Percentiles rank a stretch among this genome's conserved stretches.
These are phyloP conservation scores for Phaeosphaeriaceae sp. DNA, from an alignment of 2,329 filamentous ascomycete genomes.

Conservation along the genomic window DNA sequence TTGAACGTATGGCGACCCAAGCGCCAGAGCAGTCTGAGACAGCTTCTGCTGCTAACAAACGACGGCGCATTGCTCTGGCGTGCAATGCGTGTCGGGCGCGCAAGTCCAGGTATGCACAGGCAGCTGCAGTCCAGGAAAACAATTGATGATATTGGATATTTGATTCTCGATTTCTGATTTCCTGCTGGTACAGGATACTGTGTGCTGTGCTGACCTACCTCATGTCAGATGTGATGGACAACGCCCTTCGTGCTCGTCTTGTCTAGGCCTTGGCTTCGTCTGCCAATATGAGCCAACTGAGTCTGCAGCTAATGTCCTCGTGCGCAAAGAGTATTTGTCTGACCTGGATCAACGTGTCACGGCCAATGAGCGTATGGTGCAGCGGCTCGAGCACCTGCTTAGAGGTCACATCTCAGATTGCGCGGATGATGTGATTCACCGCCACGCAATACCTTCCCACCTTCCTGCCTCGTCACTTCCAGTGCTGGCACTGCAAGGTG, in stretches of 20 bases:
- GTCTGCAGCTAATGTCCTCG: background rate
- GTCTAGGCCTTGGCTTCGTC: background rate
- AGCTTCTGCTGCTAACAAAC: conserved; percentile 1
- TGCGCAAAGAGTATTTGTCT: conserved; percentile 5
- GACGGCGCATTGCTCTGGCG: conserved; percentile 3
- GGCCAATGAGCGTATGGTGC: conserved; percentile 1
- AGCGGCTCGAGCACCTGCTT: conserved; percentile 2
- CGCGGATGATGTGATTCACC: background rate
- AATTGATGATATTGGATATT: too few species aligned
- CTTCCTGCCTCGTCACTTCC: too few species aligned
- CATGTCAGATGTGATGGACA: conserved; percentile 2
- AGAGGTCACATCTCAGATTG: conserved; percentile 2
- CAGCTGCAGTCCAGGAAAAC: background rate
- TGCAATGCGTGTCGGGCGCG: conserved; percentile 6
- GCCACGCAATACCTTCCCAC: too few species aligned
- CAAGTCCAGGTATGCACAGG: conserved; percentile 3
- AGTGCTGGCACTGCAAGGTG: too few species aligned
- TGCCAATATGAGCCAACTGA: conserved; percentile 4
- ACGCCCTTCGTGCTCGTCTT: conserved; percentile 1
- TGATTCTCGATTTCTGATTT: too few species aligned
- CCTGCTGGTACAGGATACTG: too few species aligned
- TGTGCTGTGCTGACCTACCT: too few species aligned
- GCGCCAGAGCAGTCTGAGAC: background rate
- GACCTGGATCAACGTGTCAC: conserved; percentile 2
- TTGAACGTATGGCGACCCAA: background rate